These are phyloP conservation scores for Gossypium turneri DNA, from an alignment of 345 rosid species.

Conservation along the genomic window DNA sequence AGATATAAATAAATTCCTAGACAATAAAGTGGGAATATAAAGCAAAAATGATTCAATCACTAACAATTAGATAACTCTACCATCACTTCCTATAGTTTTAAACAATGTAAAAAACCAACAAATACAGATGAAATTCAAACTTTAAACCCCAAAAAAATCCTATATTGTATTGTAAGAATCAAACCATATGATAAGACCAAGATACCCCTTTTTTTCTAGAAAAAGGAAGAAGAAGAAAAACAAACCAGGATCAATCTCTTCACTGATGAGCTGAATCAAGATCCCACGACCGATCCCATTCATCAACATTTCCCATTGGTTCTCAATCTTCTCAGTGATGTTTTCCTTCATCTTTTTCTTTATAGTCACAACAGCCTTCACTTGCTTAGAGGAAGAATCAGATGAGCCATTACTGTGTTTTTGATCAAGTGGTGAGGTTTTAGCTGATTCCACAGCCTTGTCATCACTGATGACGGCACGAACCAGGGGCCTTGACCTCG, in stretches of 20 bases:
- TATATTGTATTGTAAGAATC: background rate
- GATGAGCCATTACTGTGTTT: conserved; percentile 26
- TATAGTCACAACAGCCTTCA: conserved; percentile 62
- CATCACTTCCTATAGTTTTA: background rate
- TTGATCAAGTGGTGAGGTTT: conserved; percentile 12
- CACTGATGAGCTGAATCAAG: conserved; percentile 75
- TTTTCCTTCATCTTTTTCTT: conserved; percentile 80
- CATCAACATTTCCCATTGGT: conserved; percentile 59
- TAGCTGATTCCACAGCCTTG: conserved; percentile 41
- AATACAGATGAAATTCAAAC: background rate
- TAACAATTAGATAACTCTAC: background rate
- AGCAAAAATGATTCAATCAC: background rate
- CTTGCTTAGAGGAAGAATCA: conserved; percentile 32
- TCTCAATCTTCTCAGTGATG: conserved; percentile 61
- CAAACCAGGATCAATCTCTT: conserved; percentile 79
- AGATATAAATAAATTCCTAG: background rate
- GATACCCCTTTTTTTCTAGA: background rate
- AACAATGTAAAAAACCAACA: background rate
- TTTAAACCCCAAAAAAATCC: background rate
- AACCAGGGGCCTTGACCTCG: conserved; percentile 19
- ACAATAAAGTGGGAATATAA: background rate
- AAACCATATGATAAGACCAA: background rate
- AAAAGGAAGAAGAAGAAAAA: background rate
- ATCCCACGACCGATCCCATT: conserved; percentile 83
- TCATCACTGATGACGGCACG: conserved; percentile 66